phyloP scores from a whole-genome alignment of 306 rosid species.

The Cucumis hystrix region DNA sequence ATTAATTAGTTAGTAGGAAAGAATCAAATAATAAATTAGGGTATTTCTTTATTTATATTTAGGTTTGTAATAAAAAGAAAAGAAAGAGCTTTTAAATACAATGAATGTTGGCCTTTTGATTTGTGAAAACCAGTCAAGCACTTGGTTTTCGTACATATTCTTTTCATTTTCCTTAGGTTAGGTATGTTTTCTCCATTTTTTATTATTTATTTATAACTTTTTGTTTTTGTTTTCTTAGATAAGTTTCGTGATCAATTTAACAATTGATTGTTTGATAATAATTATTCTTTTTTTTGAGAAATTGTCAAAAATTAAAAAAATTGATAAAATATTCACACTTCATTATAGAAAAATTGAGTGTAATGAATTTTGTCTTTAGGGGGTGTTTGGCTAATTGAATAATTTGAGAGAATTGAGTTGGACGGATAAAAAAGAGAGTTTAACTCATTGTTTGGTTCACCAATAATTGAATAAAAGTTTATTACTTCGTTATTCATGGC shows the following conservation, averaged over 20 bases:
- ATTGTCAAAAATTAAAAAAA: too few relatives aligned
- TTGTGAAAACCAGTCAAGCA: conserved; percentile 2
- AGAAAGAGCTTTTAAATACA: neutral
- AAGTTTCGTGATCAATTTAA: conserved; percentile 3
- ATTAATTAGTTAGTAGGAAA: neutral
- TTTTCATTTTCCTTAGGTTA: neutral
- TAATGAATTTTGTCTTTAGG: too few relatives aligned
- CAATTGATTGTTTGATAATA: neutral
- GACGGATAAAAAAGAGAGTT: too few relatives aligned
- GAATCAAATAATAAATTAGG: neutral
- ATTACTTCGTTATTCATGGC: too few relatives aligned
- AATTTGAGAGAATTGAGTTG: too few relatives aligned
- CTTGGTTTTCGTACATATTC: neutral
- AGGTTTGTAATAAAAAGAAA: neutral
- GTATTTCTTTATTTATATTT: neutral
- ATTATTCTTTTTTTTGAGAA: too few relatives aligned
- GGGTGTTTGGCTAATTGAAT: too few relatives aligned
- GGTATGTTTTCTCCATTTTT: neutral
- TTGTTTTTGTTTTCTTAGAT: neutral
- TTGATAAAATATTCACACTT: too few relatives aligned
- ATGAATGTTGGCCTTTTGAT: neutral
- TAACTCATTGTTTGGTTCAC: too few relatives aligned
- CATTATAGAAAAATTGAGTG: too few relatives aligned
- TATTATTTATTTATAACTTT: neutral
- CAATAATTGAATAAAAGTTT: too few relatives aligned